Evolutionary conservation across 2,329 filamentous ascomycete species (phyloP).

Genomic region (Arthrobotrys entomopaga): DNA sequence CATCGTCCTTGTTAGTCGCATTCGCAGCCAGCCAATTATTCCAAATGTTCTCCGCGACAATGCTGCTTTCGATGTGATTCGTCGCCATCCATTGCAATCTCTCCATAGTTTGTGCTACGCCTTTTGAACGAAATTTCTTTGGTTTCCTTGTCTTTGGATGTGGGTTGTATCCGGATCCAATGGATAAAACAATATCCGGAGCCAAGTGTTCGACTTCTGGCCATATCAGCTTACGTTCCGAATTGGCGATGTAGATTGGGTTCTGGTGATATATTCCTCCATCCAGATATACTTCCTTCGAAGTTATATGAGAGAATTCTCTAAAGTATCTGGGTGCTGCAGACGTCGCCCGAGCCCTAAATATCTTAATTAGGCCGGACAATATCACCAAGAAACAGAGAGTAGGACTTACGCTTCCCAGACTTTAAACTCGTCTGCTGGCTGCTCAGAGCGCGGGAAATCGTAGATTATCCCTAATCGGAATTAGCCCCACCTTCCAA

Average conservation of each 20-base stretch:
- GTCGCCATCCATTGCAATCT: conserved; percentile 44
- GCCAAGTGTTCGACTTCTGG: conserved; percentile 56
- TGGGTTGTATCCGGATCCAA: conserved; percentile 59
- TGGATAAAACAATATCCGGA: conserved; percentile 60
- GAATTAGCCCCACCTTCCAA: no score
- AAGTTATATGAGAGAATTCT: conserved; percentile 66
- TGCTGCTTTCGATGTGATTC: conserved; percentile 54
- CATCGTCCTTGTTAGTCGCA: background rate
- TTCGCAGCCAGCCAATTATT: conserved; percentile 55
- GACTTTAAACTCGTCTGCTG: conserved; percentile 63
- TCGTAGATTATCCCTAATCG: conserved; percentile 58
- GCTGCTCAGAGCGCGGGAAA: conserved; percentile 63
- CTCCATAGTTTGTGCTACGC: conserved; percentile 27
- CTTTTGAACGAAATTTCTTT: conserved; percentile 28
- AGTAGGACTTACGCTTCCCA: conserved; percentile 65
- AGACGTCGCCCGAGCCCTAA: conserved; percentile 65
- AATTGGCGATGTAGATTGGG: conserved; percentile 66
- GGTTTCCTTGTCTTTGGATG: background rate
- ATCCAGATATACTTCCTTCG: conserved; percentile 66
- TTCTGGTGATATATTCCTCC: conserved; percentile 67
- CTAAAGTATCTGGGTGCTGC: conserved; percentile 67
- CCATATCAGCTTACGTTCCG: conserved; percentile 63
- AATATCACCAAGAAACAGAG: background rate
- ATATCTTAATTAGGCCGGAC: background rate
- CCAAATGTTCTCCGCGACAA: conserved; percentile 58